Base-by-base conservation (phyloP, 345 rosid species). In the Laguncularia racemosa region DNA sequence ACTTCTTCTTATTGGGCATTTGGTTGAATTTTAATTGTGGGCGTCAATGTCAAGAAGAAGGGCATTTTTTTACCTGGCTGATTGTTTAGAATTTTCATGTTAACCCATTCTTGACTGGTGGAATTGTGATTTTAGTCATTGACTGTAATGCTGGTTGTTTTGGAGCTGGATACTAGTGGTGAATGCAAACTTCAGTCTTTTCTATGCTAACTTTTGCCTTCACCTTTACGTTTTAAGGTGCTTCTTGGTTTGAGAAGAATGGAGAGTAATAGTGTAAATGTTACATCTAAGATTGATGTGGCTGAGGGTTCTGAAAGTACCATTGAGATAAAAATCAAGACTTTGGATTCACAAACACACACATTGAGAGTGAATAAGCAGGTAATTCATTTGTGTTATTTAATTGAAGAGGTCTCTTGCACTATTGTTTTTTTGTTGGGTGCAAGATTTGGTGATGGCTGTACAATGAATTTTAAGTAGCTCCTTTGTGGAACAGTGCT, bases 351-450 rank as follows among this genome's bases (percentile, higher is more conserved):
- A 46, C 95, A 76, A 67, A 83, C 88, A 59, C 73, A 86, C 65
- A 76, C 84, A 59, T 71, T 86, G 77, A 80, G 72, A 67, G 95
- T 86, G 61, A 81, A 86, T 67, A 86, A 84, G 72, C 85, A 85
- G 86, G 93, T 85, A 56, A 57, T 20, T 15, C 6, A 18, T 50
- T 19, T 19, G 14, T 48, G 26, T 49, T 18, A 40, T 45, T 33
- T 33, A 9, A 5, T 33, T 33, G 40, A 33, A 33, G 40, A 9
- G 10, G 4, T 33, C 40, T 4, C 9, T 33, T 6, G 11, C 6
- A 4, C 7, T 33, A 33, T 33, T 33, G 40, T 33, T 50, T 21
- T n/a, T n/a, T 50, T 50, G 23, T 14, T 17, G 1, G 23, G 53
- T 50, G 53, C 53, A 50, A 16, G 40, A 33, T 33, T 33, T 33